Conservation (phyloP, 1,284 basidiomycete species). For the Erythrobasidium hasegawianum region DNA sequence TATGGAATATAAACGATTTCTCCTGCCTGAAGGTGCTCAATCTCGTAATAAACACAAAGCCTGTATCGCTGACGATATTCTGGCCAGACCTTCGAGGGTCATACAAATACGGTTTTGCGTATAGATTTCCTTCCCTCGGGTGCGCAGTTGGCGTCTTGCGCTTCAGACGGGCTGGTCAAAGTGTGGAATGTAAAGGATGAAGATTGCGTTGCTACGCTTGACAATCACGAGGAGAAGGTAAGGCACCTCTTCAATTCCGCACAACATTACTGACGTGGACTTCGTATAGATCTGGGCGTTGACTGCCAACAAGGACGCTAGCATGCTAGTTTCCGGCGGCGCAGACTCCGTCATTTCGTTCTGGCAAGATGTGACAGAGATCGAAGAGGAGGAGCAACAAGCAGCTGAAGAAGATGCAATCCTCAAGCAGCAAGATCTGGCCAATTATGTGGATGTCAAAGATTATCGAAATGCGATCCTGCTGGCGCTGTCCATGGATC, state of each 20-base stretch:
- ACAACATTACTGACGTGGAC: neutral
- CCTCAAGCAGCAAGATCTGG: slow-evolving; percentile 85
- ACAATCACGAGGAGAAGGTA: slow-evolving; percentile 95
- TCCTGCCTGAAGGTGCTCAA: slow-evolving; percentile 67
- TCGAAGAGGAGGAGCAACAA: slow-evolving; percentile 68
- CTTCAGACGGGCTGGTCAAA: slow-evolving; percentile 91
- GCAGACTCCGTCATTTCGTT: slow-evolving; percentile 90
- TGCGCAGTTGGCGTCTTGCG: slow-evolving; percentile 80
- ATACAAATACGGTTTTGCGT: slow-evolving; percentile 92
- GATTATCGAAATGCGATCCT: slow-evolving; percentile 89
- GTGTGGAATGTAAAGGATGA: slow-evolving; percentile 90
- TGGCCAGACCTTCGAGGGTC: slow-evolving; percentile 81
- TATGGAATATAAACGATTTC: slow-evolving; percentile 91
- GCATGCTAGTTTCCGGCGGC: slow-evolving; percentile 80
- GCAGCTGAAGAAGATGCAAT: slow-evolving; percentile 65
- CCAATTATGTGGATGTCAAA: slow-evolving; percentile 78
- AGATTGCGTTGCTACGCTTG: slow-evolving; percentile 79
- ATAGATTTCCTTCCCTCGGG: slow-evolving; percentile 83
- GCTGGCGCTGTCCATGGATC: slow-evolving; percentile 84
- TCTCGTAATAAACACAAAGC: neutral
- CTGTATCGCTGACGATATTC: slow-evolving; percentile 32
- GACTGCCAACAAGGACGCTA: slow-evolving; percentile 70
- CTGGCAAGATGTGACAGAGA: slow-evolving; percentile 88
- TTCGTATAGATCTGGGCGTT: slow-evolving; percentile 79
- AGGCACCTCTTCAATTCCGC: slow-evolving; percentile 42